Base-by-base conservation (phyloP, 1,284 basidiomycete species). In the Cryptococcus jaspeensis region DNA sequence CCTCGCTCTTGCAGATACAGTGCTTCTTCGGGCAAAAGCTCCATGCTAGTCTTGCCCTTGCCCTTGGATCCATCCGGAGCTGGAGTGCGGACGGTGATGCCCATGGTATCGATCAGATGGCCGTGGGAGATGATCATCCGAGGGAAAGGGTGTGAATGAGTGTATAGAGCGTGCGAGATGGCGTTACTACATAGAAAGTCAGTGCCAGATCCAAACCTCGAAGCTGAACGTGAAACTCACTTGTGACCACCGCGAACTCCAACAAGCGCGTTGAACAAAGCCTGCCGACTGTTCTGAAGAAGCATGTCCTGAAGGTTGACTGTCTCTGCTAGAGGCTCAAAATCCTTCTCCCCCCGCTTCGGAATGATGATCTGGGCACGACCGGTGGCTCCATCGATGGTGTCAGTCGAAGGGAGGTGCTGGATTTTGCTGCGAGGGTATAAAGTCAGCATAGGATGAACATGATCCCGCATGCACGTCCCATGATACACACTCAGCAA, bases 311-410 rank as follows among this genome's bases (percentile, higher is more conserved):
- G 78, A 40, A 79, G 85, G 84, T 55, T 89, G 84, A 43, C 85
- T 82, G 52, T 83, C 64, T 71, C 78, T 61, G 56, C 69, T 77
- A 64, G 82, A 76, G 95, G 95, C 74, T 98, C 94, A 66, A 94
- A 98, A 66, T 96, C 92, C 73, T 97, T 96, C 75, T 96, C 93
- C 4, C 93, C 93, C 28, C 93, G 84, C 74, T 90, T 93, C 11
- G 93, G 93, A 53, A 96, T 94, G 7, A 83, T 56, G 36, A 79
- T 74, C 52, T 71, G 72, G 13, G 61, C 37, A n/a, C 70, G 60
- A 5, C 60, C 15, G 1, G 45, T 54, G 8, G 57, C 48, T 0
- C 44, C 43, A 13, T 50, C 61, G 6, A 62, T 60, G 4, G 53
- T 52, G 2, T 60, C 52, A 16, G 63, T 61, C 1, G 53, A 32